Percentiles rank a stretch among this genome's conserved stretches.
These are phyloP conservation scores for Calonectria naviculata DNA, from an alignment of 2,329 filamentous ascomycete genomes.

Conservation along the genomic window DNA sequence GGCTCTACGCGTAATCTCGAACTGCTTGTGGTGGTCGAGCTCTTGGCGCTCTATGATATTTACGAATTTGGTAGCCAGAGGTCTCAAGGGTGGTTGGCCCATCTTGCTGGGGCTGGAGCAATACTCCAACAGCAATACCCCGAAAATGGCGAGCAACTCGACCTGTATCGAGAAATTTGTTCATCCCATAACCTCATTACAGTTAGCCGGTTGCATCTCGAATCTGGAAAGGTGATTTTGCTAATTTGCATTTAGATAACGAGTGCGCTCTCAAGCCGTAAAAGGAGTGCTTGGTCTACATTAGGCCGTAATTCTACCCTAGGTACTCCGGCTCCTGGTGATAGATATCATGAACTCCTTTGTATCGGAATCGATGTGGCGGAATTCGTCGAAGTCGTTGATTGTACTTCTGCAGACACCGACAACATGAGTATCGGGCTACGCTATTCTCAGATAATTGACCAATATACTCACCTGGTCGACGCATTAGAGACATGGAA, in stretches of 20 bases:
- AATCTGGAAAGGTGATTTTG: not conserved
- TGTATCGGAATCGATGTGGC: not conserved
- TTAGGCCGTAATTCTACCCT: not conserved
- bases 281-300: not conserved
- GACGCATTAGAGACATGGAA: not conserved
- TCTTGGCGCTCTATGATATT: not conserved
- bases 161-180: not conserved
- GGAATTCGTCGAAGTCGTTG: not conserved
- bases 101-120: slow-evolving; percentile 2
- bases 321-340: not conserved
- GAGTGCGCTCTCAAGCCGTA: not conserved
- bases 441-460: not conserved
- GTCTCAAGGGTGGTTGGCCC: not conserved
- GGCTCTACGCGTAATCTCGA: not conserved
- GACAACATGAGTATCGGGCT: not conserved
- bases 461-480: not conserved
- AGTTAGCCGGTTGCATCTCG: not conserved
- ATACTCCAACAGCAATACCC: not conserved
- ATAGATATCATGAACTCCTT: not conserved
- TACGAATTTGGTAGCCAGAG: slow-evolving; percentile 1
- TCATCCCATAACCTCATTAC: slow-evolving; percentile 3
- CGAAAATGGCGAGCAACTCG: not conserved
- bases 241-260: not conserved
- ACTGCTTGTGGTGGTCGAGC: not conserved
- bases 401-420: not conserved